Conservation (phyloP, 1,284 basidiomycete genomes). For the Puccinia hordei region DNA sequence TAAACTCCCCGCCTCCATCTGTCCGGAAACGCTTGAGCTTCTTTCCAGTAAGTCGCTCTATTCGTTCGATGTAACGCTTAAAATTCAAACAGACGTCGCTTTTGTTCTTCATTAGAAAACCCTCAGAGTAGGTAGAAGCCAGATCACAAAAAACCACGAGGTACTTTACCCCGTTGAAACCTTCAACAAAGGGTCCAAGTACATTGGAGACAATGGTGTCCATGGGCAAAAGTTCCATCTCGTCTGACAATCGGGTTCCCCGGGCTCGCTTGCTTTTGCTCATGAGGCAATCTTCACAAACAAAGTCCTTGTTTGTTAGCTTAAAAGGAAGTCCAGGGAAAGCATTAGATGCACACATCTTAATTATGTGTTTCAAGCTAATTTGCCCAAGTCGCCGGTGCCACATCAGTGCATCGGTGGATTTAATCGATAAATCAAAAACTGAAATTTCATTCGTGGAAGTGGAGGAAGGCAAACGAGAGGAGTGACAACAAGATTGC, state of each 20-base stretch:
- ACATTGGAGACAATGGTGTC: not conserved
- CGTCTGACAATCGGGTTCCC: not conserved
- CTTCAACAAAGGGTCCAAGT: constrained; percentile 17
- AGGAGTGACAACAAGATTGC: too few species aligned
- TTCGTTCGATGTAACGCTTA: constrained; percentile 13
- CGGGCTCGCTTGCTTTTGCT: not conserved
- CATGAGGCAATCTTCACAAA: constrained; percentile 26
- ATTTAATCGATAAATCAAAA: not conserved
- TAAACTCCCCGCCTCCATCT: constrained; percentile 32
- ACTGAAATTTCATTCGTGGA: not conserved
- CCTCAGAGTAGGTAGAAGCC: constrained; percentile 22
- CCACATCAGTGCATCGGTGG: constrained; percentile 20
- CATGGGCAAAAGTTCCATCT: not conserved
- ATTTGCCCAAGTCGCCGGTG: constrained; percentile 38
- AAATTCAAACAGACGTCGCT: constrained; percentile 2
- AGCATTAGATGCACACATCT: not conserved
- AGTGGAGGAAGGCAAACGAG: not conserved
- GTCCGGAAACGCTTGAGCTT: constrained; percentile 24
- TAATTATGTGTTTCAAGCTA: not conserved
- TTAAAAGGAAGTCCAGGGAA: not conserved
- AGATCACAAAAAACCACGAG: constrained; percentile 15
- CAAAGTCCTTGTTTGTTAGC: constrained; percentile 5
- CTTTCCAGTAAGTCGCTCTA: constrained; percentile 3
- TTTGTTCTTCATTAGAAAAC: constrained; percentile 24
- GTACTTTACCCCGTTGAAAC: not conserved